Conservation (phyloP, 192 early-diverging fungal genomes). For the Haplosporangium gracile region DNA sequence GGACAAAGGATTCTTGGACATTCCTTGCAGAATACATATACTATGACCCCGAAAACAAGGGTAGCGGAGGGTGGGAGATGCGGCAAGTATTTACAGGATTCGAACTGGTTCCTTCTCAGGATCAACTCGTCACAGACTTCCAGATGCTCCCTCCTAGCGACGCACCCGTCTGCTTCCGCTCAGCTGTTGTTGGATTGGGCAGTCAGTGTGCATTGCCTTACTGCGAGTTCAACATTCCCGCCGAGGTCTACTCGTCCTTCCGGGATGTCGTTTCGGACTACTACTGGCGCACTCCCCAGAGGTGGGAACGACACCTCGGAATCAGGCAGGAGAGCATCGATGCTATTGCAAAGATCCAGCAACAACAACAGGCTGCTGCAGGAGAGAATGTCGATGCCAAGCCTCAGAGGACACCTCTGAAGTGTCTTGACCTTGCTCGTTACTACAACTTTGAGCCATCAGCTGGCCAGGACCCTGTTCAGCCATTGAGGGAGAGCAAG, state of each 20-base stretch:
- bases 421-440: conserved; percentile 21
- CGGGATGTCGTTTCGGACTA: conserved; percentile 12
- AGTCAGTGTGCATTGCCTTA: conserved; percentile 40
- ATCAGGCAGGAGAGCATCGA: background rate
- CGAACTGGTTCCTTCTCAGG: conserved; percentile 34
- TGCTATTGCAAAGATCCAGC: too few species aligned
- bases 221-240: conserved; percentile 43
- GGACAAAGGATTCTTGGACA: conserved; percentile 24
- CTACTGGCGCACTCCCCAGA: conserved; percentile 16
- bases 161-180: conserved; percentile 38
- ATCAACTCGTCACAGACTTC: conserved; percentile 23
- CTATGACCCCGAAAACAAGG: background rate
- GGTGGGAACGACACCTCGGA: conserved; percentile 9
- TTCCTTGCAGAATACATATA: conserved; percentile 6
- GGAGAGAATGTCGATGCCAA: background rate
- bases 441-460: conserved; percentile 38
- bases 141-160: conserved; percentile 25
- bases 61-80: conserved; percentile 32
- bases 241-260: conserved; percentile 27
- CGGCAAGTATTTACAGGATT: conserved; percentile 27
- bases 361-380: background rate
- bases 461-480: background rate
- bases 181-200: conserved; percentile 44
- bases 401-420: background rate
- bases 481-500: background rate